These are phyloP conservation scores for Albizia julibrissin DNA, from an alignment of 306 rosid genomes.

Conservation along the genomic window DNA sequence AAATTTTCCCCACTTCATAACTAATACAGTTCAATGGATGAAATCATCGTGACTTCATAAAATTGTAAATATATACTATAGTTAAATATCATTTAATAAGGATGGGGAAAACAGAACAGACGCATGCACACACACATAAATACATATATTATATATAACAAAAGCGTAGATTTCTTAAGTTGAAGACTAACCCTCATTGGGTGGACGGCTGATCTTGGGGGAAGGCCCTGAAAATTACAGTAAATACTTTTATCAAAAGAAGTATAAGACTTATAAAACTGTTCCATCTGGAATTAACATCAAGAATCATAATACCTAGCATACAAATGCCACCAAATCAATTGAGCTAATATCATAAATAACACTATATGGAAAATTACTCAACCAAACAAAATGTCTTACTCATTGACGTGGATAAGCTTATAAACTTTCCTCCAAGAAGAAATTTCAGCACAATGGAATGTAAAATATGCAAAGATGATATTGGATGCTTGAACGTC, in stretches of 20 bases:
- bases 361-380: constrained; percentile 23
- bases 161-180: constrained; percentile 21
- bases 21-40: neutral
- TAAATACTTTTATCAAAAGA: constrained; percentile 21
- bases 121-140: no score
- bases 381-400: constrained; percentile 15
- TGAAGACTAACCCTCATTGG: constrained; percentile 90
- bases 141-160: constrained; percentile 11
- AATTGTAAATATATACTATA: constrained; percentile 27
- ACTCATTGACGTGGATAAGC: neutral
- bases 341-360: constrained; percentile 25
- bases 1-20: neutral
- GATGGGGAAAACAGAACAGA: neutral
- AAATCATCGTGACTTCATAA: neutral
- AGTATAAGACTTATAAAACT: constrained; percentile 22
- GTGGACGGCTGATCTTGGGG: constrained; percentile 96
- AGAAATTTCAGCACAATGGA: neutral
- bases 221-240: constrained; percentile 79
- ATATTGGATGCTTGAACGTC: neutral
- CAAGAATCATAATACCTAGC: neutral
- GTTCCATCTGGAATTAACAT: constrained; percentile 1
- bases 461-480: neutral
- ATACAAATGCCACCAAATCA: constrained; percentile 15
- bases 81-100: constrained; percentile 3
- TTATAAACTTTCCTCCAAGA: constrained; percentile 18